These are phyloP conservation scores for Tetrapisispora fleetii DNA, from an alignment of 805 yeast species.

Conservation along the genomic window DNA sequence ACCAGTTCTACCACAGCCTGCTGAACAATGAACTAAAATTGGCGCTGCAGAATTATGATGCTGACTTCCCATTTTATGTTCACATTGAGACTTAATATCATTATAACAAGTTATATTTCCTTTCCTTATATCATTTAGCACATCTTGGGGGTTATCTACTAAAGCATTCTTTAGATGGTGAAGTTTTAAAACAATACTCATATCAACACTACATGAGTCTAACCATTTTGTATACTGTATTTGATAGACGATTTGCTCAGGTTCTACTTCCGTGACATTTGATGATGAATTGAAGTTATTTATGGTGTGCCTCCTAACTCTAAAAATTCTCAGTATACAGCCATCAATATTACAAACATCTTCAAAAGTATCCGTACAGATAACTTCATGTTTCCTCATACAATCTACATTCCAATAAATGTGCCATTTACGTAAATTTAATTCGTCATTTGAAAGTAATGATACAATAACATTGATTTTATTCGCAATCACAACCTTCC, in stretches of 20 bases:
- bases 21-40: slow-evolving; percentile 79
- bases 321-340: slow-evolving; percentile 27
- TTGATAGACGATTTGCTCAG: slow-evolving; percentile 44
- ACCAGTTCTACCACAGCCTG: slow-evolving; percentile 96
- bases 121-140: not conserved
- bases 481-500: slow-evolving; percentile 70
- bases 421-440: slow-evolving; percentile 69
- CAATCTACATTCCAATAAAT: slow-evolving; percentile 59
- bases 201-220: slow-evolving; percentile 62
- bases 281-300: slow-evolving; percentile 1
- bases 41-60: slow-evolving; percentile 30
- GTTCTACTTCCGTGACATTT: slow-evolving; percentile 16
- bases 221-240: slow-evolving; percentile 74
- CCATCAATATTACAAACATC: slow-evolving; percentile 25
- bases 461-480: slow-evolving; percentile 63
- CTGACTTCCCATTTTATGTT: not conserved
- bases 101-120: not conserved
- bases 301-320: slow-evolving; percentile 8
- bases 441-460: slow-evolving; percentile 64
- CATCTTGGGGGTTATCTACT: not conserved
- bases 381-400: slow-evolving; percentile 25
- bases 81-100: not conserved
- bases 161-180: slow-evolving; percentile 24
- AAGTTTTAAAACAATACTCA: slow-evolving; percentile 24
- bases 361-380: slow-evolving; percentile 24